Base-by-base conservation (phyloP, 805 yeast species). In the Vanderwaltozyma yarrowii region DNA sequence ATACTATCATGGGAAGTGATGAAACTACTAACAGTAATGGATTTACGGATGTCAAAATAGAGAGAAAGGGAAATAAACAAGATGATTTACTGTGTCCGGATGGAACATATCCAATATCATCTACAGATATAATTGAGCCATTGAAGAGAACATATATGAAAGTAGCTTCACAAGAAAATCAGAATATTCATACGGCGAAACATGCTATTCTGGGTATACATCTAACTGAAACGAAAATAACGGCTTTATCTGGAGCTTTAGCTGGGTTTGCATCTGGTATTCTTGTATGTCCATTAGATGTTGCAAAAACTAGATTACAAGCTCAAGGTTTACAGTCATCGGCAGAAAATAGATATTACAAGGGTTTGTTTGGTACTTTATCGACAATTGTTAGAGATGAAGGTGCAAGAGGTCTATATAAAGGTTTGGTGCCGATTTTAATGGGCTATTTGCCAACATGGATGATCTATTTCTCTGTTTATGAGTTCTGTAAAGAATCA, bases 381-480 rank as follows among this genome's bases (percentile, higher is more conserved):
- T 54, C 64, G 18, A 69, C 79, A 2, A 88, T 89, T 15, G 62
- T 75, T 41, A 58, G 61, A 28, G 89, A 87, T 39, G 96, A 88
- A 62, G 95, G 96, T 9, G 50, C 76, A 1, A 61, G 74, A 30
- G 97, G 97, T 0, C 66, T 92, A 12, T 92, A 92, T 57, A 67
- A 95, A 44, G 98, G 98, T 4, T 63, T 92, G 18, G 80, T 80
- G 2, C 97, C 98, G n/a, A 86, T 89, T 29, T 73, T 89, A 1
- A 61, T 89, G 36, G 98, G 98, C 0, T 92, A 92, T 60, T 77
- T 92, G 50, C 98, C 98, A 13, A 86, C 96, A 0, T 92, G 98
- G 98, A 87, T 87, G 70, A 83, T 92, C 33, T 92, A 92, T 58
- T 92, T 92, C 62, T 73, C 89, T 7, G 82, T 87, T 24, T 92